phyloP scores from a whole-genome alignment of 1,284 basidiomycete species.

The Pterula multifida region DNA sequence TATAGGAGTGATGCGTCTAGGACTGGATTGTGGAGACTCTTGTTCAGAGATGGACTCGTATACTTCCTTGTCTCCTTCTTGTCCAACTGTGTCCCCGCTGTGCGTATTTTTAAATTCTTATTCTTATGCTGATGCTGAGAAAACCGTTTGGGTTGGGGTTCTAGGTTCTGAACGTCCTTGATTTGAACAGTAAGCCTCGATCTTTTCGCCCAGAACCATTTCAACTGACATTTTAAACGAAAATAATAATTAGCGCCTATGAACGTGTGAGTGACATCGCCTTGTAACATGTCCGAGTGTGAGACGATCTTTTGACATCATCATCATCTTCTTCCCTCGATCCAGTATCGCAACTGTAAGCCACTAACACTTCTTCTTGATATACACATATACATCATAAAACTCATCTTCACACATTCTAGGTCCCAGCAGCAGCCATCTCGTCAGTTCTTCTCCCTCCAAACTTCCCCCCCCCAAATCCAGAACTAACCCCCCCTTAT shows the following conservation, averaged over 20 bases:
- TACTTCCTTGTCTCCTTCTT: conserved; percentile 54
- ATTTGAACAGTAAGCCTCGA: conserved; percentile 41
- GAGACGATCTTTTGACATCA: too few relatives aligned
- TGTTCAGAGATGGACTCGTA: conserved; percentile 61
- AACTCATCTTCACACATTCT: conserved; percentile 2
- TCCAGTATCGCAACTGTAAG: conserved; percentile 22
- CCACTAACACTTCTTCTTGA: conserved; percentile 8
- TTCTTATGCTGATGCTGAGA: neutral
- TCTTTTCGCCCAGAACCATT: conserved; percentile 1
- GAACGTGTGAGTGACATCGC: conserved; percentile 61
- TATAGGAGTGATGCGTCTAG: conserved; percentile 32
- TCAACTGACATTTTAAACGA: conserved; percentile 6
- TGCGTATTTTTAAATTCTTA: conserved; percentile 20
- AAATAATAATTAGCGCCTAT: conserved; percentile 32
- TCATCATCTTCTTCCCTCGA: conserved; percentile 1
- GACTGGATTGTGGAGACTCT: conserved; percentile 46
- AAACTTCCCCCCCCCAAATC: neutral
- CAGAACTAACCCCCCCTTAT: conserved; percentile 6
- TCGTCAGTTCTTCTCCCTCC: conserved; percentile 29
- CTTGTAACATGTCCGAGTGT: too few relatives aligned
- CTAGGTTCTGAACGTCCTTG: conserved; percentile 39
- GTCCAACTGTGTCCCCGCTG: conserved; percentile 56
- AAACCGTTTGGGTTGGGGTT: conserved; percentile 1
- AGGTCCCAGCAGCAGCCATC: conserved; percentile 55
- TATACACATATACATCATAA: neutral